Percentiles rank a stretch among this genome's conserved stretches.
These are phyloP conservation scores for Aspergillus tanneri DNA, from an alignment of 2,329 filamentous ascomycete genomes.

Conservation along the genomic window DNA sequence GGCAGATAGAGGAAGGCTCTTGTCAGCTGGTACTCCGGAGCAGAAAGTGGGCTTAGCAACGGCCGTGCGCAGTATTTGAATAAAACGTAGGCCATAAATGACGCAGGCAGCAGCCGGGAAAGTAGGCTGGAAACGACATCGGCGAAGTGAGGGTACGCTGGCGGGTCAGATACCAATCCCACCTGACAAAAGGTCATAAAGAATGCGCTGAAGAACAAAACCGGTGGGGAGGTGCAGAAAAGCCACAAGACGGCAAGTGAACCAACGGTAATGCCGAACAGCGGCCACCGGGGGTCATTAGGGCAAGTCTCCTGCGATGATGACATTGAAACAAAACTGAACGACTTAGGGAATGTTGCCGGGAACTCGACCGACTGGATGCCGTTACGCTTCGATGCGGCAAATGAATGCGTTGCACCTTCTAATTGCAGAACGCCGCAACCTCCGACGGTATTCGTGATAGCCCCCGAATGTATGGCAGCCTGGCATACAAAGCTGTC, in stretches of 20 bases:
- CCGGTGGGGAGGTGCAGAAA: slow-evolving; percentile 72
- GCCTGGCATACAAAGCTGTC: slow-evolving; percentile 86
- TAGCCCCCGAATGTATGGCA: slow-evolving; percentile 78
- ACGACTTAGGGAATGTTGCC: slow-evolving; percentile 86
- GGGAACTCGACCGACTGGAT: slow-evolving; percentile 77
- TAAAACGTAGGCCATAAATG: slow-evolving; percentile 83
- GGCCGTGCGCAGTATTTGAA: slow-evolving; percentile 79
- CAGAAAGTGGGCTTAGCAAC: slow-evolving; percentile 68
- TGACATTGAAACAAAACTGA: slow-evolving; percentile 67
- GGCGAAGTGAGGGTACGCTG: slow-evolving; percentile 64
- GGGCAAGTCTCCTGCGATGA: slow-evolving; percentile 60
- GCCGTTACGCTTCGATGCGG: slow-evolving; percentile 65
- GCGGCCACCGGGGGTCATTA: slow-evolving; percentile 76
- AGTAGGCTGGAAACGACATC: slow-evolving; percentile 74
- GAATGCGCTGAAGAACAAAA: slow-evolving; percentile 85
- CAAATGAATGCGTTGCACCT: slow-evolving; percentile 65
- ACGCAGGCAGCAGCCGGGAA: slow-evolving; percentile 80
- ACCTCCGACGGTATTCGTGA: slow-evolving; percentile 69
- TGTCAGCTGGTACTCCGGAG: slow-evolving; percentile 65
- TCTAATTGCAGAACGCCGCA: slow-evolving; percentile 77
- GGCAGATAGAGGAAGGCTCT: slow-evolving; percentile 90
- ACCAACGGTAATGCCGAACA: slow-evolving; percentile 76
- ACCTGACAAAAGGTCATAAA: slow-evolving; percentile 84
- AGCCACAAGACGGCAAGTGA: slow-evolving; percentile 78
- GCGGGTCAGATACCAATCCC: slow-evolving; percentile 84